phyloP scores from a whole-genome alignment of 2,329 filamentous ascomycete genomes.

The Apiospora hydei region DNA sequence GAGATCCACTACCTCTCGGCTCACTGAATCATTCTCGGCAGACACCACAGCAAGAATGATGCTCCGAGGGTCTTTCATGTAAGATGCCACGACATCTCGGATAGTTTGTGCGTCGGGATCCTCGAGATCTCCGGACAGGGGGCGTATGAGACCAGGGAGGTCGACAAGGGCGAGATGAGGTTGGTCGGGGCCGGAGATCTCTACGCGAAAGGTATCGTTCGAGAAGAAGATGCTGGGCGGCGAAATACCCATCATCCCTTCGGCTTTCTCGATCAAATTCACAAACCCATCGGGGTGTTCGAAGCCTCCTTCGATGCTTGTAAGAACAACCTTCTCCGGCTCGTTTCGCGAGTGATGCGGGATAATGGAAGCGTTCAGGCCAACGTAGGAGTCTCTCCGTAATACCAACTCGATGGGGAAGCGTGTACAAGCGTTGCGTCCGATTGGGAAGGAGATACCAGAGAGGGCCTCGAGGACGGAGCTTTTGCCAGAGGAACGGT shows the following conservation, averaged over 20 bases:
- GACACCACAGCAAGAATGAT: slow-evolving; percentile 66
- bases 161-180: slow-evolving; percentile 66
- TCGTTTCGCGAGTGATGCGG: neutral
- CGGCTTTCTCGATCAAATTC: slow-evolving; percentile 46
- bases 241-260: slow-evolving; percentile 33
- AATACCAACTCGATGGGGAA: neutral
- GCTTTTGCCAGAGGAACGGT: slow-evolving; percentile 59
- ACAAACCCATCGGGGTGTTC: neutral
- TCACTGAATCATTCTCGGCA: slow-evolving; percentile 60
- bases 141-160: slow-evolving; percentile 55
- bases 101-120: slow-evolving; percentile 49
- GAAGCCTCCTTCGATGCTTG: neutral
- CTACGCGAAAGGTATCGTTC: slow-evolving; percentile 53
- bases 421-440: neutral
- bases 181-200: slow-evolving; percentile 52
- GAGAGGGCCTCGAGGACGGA: slow-evolving; percentile 62
- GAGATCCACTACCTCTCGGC: slow-evolving; percentile 60
- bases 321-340: neutral
- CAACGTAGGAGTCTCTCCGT: neutral
- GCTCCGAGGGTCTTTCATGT: slow-evolving; percentile 62
- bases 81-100: slow-evolving; percentile 53
- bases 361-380: neutral
- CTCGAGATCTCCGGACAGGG: neutral
- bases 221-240: slow-evolving; percentile 45
- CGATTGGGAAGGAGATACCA: slow-evolving; percentile 61